Conservation (phyloP, 2,329 filamentous ascomycete species). For the Pezicula neosporulosa region DNA sequence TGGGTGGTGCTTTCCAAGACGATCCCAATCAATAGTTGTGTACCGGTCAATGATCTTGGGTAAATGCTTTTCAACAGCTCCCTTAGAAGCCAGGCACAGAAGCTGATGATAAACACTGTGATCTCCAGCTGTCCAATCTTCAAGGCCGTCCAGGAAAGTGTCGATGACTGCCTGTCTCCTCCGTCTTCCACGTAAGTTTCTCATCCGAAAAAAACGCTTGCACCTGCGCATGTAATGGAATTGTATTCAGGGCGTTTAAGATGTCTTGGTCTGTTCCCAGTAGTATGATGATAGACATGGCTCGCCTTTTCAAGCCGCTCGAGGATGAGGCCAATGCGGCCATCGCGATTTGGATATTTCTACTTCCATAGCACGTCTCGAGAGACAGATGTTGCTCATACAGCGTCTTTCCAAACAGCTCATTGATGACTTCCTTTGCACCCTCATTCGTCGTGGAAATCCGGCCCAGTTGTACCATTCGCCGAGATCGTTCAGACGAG, state of each 20-base stretch:
- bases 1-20: conserved; percentile 8
- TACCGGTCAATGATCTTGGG: conserved; percentile 1
- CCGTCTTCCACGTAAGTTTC: conserved; percentile 1
- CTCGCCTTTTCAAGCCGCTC: conserved; percentile 4
- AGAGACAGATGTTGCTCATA: conserved; percentile 7
- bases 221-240: conserved; percentile 5
- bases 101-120: neutral
- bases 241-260: conserved; percentile 2
- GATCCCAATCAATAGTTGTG: conserved; percentile 4
- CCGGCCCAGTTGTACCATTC: conserved; percentile 5
- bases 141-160: conserved; percentile 3
- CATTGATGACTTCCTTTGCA: neutral
- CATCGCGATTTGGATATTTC: conserved; percentile 6
- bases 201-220: conserved; percentile 1
- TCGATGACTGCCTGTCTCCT: conserved; percentile 6
- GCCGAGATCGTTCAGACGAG: conserved; percentile 2
- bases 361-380: conserved; percentile 10
- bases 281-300: conserved; percentile 4
- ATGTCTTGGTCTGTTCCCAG: conserved; percentile 7
- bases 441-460: neutral
- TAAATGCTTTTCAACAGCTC: conserved; percentile 3
- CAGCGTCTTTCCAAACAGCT: neutral
- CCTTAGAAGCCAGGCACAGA: conserved; percentile 2
- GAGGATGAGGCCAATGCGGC: conserved; percentile 3
- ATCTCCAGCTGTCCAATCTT: neutral